Conservation (phyloP, 768 basidiomycete species). For the Sporobolomyces pararoseus region DNA sequence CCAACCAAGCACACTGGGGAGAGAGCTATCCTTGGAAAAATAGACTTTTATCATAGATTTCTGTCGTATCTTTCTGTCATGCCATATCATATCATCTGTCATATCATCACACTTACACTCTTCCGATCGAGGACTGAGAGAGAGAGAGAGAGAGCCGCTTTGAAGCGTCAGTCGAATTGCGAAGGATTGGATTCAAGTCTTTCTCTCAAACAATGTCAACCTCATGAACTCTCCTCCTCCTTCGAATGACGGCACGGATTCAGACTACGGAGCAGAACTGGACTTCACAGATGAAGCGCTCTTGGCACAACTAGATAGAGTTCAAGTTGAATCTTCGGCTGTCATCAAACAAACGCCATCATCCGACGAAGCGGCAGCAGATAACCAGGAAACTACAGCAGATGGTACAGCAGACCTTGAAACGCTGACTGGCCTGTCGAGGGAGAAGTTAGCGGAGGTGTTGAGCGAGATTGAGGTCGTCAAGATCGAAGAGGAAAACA, state of each 20-base stretch:
- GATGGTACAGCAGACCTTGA: too few relatives aligned
- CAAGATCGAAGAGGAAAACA: not conserved
- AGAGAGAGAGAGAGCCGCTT: too few relatives aligned
- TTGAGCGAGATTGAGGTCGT: not conserved
- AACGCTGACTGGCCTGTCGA: not conserved
- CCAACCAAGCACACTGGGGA: too few relatives aligned
- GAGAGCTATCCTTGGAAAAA: too few relatives aligned
- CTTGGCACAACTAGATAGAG: conserved; percentile 6
- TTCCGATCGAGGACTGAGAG: too few relatives aligned
- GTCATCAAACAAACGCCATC: not conserved
- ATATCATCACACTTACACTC: too few relatives aligned
- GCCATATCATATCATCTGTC: too few relatives aligned
- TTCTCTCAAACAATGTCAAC: not conserved
- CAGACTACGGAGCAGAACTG: conserved; percentile 35
- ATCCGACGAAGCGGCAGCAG: not conserved
- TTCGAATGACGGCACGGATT: not conserved
- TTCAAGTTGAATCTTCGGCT: not conserved
- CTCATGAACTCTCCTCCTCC: not conserved
- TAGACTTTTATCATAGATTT: too few relatives aligned
- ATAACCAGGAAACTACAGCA: too few relatives aligned
- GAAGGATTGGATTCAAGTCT: not conserved
- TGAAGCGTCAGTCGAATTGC: too few relatives aligned
- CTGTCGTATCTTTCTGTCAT: too few relatives aligned
- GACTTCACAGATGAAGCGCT: conserved; percentile 12
- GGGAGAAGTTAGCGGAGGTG: not conserved